A percentile compares a stretch with the other conserved stretches of the same genome.
Conservation (phyloP, 2,329 filamentous ascomycete genomes). For the Monosporascus cannonballus region DNA sequence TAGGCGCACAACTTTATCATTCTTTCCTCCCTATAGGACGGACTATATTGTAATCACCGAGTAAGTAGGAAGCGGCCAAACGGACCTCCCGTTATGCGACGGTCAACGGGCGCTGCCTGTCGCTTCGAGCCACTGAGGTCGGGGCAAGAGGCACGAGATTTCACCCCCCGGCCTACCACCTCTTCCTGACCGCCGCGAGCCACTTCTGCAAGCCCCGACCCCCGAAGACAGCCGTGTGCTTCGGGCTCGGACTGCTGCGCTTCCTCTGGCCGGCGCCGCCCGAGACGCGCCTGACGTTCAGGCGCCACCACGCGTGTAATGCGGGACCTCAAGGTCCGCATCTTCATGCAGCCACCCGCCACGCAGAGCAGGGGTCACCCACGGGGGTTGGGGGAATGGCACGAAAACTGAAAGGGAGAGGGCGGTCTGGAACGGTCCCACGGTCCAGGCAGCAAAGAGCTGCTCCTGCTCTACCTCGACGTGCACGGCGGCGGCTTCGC, state of each 20-base stretch:
- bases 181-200: background rate
- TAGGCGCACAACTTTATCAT: no score
- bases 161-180: no score
- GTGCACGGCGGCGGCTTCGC: constrained; percentile 37
- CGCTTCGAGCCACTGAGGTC: no score
- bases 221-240: background rate
- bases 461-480: background rate
- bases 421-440: no score
- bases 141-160: no score
- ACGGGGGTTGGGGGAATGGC: no score
- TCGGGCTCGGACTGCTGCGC: background rate
- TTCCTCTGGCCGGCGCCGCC: constrained; percentile 1
- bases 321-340: constrained; percentile 1
- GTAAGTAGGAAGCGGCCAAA: no score
- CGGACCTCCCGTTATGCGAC: no score
- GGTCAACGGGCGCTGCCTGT: no score
- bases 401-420: no score
- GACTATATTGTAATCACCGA: no score
- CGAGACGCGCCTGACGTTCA: background rate
- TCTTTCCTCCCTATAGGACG: no score
- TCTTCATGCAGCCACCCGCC: constrained; percentile 2
- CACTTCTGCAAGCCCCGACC: constrained; percentile 2
- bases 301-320: constrained; percentile 1
- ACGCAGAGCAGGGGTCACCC: background rate
- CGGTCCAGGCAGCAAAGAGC: background rate